Evolutionary conservation across 371 early-diverging fungal species (phyloP).

Genomic region (Dinochytrium kinnereticum): DNA sequence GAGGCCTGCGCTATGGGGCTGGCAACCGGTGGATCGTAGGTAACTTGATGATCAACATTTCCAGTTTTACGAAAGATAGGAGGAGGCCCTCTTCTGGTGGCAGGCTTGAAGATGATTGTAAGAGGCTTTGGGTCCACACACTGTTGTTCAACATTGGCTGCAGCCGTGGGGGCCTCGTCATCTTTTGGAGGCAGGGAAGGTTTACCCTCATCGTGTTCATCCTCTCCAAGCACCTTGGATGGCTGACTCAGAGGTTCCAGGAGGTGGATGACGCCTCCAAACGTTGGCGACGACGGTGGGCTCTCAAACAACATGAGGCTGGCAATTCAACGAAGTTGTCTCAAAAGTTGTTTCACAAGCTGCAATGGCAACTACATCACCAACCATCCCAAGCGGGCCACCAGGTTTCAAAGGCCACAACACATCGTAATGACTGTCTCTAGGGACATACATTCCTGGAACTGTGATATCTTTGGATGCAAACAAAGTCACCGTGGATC

Average conservation of each 20-base stretch:
- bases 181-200: neutral
- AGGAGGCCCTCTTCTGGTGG: neutral
- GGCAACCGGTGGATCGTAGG: too few relatives aligned
- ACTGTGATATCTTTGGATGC: conserved; percentile 34
- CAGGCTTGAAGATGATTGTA: neutral
- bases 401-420: neutral
- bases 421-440: neutral
- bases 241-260: neutral
- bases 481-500: conserved; percentile 42
- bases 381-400: neutral
- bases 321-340: neutral
- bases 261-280: neutral
- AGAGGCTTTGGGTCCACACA: neutral
- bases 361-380: neutral
- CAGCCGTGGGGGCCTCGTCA: too few relatives aligned
- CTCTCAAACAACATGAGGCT: neutral
- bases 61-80: neutral
- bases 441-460: conserved; percentile 46
- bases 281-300: neutral
- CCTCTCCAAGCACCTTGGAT: neutral
- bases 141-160: too few relatives aligned
- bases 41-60: too few relatives aligned
- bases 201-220: neutral
- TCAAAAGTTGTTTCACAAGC: neutral
- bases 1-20: too few relatives aligned